Evolutionary conservation across 345 rosid species (phyloP).

Genomic region (Corchorus capsularis): DNA sequence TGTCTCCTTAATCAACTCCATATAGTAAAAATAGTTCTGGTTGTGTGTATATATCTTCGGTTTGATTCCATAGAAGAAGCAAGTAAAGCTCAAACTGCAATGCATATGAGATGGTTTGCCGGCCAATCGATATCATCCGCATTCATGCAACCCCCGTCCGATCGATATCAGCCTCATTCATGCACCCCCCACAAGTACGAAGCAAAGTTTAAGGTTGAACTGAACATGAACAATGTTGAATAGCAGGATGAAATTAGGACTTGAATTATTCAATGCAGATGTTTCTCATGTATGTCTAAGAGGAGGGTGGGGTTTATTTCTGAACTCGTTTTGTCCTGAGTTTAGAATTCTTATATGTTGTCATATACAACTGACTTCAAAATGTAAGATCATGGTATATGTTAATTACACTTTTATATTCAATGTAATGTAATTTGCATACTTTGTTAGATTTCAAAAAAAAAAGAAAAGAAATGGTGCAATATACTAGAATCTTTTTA

Average conservation of each 20-base stretch:
- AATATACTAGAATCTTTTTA: too few species aligned
- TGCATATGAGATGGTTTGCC: conserved; percentile 98
- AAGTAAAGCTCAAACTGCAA: conserved; percentile 66
- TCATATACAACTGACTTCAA: neutral
- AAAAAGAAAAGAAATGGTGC: too few species aligned
- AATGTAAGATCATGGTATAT: neutral
- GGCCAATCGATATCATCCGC: conserved; percentile 73
- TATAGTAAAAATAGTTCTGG: conserved; percentile 89
- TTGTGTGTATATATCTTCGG: conserved; percentile 67
- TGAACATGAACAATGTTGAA: conserved; percentile 18
- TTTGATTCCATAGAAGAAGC: conserved; percentile 68
- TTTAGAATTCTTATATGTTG: neutral
- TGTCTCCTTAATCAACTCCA: too few species aligned
- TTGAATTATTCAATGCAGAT: neutral
- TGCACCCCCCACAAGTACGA: conserved; percentile 69
- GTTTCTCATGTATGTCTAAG: neutral
- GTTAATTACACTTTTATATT: too few species aligned
- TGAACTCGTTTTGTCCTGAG: neutral
- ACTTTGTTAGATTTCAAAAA: too few species aligned
- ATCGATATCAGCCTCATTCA: too few species aligned
- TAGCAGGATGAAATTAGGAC: neutral
- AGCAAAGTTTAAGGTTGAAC: conserved; percentile 47
- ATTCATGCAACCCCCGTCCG: too few species aligned
- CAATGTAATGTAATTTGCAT: too few species aligned
- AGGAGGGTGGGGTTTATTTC: neutral